A percentile compares a stretch with the other conserved stretches of the same genome.
These are phyloP conservation scores for Thermothelomyces thermophilus DNA, from an alignment of 2,329 filamentous ascomycete species.

Conservation along the genomic window DNA sequence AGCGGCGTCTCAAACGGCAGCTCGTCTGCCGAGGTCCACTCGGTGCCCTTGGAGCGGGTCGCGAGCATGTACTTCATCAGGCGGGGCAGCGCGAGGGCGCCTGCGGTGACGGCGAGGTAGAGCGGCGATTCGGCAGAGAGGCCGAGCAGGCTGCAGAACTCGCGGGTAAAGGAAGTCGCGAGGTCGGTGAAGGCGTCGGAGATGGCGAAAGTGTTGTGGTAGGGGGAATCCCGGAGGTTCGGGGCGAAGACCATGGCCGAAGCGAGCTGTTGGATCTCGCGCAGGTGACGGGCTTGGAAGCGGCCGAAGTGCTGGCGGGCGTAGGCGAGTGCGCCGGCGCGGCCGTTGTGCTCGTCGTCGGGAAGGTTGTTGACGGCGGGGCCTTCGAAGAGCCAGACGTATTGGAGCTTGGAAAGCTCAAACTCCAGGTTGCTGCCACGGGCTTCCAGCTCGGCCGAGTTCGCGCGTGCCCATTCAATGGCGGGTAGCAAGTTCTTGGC, in stretches of 20 bases:
- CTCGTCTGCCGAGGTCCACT: constrained; percentile 91
- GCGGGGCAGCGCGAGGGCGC: constrained; percentile 82
- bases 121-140: constrained; percentile 87
- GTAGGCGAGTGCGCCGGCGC: constrained; percentile 64
- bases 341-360: constrained; percentile 48
- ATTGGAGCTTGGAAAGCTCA: constrained; percentile 84
- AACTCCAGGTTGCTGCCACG: constrained; percentile 92
- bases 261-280: constrained; percentile 74
- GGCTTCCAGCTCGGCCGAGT: constrained; percentile 65
- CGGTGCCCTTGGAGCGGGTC: constrained; percentile 81
- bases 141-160: constrained; percentile 88
- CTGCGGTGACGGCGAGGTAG: constrained; percentile 87
- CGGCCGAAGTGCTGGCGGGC: constrained; percentile 65
- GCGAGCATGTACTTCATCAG: constrained; percentile 83
- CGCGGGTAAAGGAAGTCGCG: constrained; percentile 78
- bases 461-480: constrained; percentile 74
- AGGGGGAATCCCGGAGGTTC: constrained; percentile 72
- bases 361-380: constrained; percentile 47
- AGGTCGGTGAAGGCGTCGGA: constrained; percentile 66
- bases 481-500: constrained; percentile 70
- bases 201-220: constrained; percentile 62
- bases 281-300: constrained; percentile 68
- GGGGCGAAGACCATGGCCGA: constrained; percentile 72
- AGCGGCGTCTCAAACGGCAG: constrained; percentile 69
- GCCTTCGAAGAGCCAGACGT: constrained; percentile 77